phyloP scores from a whole-genome alignment of 169 alveolate genomes.

The Sarcocystis neurona region DNA sequence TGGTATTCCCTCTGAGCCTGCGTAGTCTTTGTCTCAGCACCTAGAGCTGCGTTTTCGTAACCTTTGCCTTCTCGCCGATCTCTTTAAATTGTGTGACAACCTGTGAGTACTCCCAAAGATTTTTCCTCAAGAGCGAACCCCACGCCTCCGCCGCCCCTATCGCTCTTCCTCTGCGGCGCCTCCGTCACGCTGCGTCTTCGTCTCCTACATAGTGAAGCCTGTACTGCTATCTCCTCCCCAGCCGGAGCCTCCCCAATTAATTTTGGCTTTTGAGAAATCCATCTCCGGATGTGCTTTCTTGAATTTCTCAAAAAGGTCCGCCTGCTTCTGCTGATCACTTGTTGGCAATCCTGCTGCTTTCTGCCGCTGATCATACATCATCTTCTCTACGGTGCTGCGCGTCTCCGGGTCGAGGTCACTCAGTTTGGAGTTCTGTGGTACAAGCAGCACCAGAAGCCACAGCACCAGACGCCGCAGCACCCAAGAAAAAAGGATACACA shows the following conservation, averaged over 20 bases:
- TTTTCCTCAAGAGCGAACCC: not conserved
- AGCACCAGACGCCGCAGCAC: not conserved
- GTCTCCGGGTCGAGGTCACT: conserved; percentile 96
- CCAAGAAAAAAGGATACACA: not conserved
- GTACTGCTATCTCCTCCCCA: too few relatives aligned
- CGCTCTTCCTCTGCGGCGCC: not conserved
- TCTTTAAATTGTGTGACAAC: too few relatives aligned
- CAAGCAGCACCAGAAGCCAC: not conserved
- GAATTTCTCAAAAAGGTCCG: conserved; percentile 91
- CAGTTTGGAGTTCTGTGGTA: conserved; percentile 87
- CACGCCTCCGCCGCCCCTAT: not conserved
- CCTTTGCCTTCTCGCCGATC: too few relatives aligned
- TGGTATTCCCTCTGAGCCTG: too few relatives aligned
- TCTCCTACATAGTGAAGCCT: not conserved
- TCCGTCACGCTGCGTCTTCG: not conserved
- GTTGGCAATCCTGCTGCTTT: conserved; percentile 93
- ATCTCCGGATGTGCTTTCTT: conserved; percentile 97
- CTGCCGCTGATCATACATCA: conserved; percentile 95
- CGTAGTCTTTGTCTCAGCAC: too few relatives aligned
- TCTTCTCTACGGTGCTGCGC: conserved; percentile 95
- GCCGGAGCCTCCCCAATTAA: conserved; percentile 76
- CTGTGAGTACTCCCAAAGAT: too few relatives aligned
- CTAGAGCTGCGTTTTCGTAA: too few relatives aligned
- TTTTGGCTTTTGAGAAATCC: conserved; percentile 96
- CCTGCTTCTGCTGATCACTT: conserved; percentile 90